Percentiles rank a stretch among this genome's conserved stretches.
phyloP scores from a whole-genome alignment of 768 basidiomycete species.

The Serendipita vermifera region DNA sequence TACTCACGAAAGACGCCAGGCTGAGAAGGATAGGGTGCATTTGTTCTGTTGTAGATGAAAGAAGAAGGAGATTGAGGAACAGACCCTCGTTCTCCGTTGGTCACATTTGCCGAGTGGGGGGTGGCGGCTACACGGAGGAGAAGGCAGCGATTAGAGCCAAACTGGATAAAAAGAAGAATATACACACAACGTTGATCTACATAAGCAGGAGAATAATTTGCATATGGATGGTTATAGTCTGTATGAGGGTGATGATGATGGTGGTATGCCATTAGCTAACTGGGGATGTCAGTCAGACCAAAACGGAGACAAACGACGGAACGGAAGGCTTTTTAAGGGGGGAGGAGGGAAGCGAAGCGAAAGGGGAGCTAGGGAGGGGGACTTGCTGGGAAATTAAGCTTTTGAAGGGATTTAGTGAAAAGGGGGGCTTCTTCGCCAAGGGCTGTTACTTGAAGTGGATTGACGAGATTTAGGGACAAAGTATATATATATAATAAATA shows the following conservation, averaged over 20 bases:
- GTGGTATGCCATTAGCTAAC: too few relatives aligned
- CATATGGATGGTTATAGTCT: constrained; percentile 6
- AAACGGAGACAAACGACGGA: too few relatives aligned
- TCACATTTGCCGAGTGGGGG: not conserved
- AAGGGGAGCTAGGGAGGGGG: not conserved
- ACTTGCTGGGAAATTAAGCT: constrained; percentile 3
- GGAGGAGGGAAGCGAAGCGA: not conserved
- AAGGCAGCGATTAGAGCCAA: not conserved
- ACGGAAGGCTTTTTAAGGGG: not conserved
- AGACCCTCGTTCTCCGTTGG: not conserved
- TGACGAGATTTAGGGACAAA: too few relatives aligned
- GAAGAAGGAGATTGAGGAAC: constrained; percentile 8
- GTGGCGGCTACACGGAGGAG: not conserved
- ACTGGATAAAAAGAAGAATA: not conserved
- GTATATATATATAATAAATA: too few relatives aligned
- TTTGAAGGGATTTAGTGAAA: constrained; percentile 7
- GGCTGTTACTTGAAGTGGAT: too few relatives aligned
- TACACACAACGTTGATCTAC: not conserved
- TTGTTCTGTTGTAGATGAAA: not conserved
- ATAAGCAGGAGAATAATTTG: constrained; percentile 5
- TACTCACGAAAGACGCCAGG: not conserved
- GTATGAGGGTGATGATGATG: too few relatives aligned
- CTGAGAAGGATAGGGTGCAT: not conserved
- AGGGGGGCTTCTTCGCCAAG: too few relatives aligned
- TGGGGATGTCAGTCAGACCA: too few relatives aligned